Percentiles rank a stretch among this genome's conserved stretches.
Evolutionary conservation across 305 asterid species (phyloP).

Genomic region (Fraxinus sp.): DNA sequence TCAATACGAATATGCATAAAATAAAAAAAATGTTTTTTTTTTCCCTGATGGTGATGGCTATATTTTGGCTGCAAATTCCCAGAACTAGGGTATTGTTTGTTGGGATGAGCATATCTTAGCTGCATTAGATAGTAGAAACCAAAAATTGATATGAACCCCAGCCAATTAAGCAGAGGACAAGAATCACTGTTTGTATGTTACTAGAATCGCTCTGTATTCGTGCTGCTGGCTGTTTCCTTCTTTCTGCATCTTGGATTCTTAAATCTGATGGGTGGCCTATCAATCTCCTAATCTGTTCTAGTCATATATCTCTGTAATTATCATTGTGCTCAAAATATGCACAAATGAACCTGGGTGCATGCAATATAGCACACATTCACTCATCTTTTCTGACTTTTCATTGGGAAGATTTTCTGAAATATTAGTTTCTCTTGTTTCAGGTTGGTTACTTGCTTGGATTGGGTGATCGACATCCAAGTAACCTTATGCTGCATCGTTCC

Average conservation of each 20-base stretch:
- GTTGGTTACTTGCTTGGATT: constrained; percentile 98
- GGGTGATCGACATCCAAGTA: constrained; percentile 99
- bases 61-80: not conserved
- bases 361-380: not conserved
- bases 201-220: not conserved
- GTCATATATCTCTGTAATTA: not conserved
- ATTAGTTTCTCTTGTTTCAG: constrained; percentile 40
- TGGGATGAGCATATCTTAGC: not conserved
- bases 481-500: constrained; percentile 92
- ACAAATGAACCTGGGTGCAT: not conserved
- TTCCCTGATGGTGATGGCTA: not conserved
- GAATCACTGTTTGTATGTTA: no score
- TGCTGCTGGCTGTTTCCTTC: not conserved
- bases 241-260: not conserved
- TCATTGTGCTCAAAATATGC: not conserved
- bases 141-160: no score
- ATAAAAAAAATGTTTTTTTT: not conserved
- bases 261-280: not conserved
- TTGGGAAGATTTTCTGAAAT: not conserved
- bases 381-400: not conserved
- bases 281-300: not conserved
- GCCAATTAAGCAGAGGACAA: no score
- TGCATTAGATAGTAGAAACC: not conserved
- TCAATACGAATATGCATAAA: no score
- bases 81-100: not conserved